A percentile compares a stretch with the other conserved stretches of the same genome.
Evolutionary conservation across 768 basidiomycete genomes (phyloP).

Genomic region (Pulveroboletus ravenelii): DNA sequence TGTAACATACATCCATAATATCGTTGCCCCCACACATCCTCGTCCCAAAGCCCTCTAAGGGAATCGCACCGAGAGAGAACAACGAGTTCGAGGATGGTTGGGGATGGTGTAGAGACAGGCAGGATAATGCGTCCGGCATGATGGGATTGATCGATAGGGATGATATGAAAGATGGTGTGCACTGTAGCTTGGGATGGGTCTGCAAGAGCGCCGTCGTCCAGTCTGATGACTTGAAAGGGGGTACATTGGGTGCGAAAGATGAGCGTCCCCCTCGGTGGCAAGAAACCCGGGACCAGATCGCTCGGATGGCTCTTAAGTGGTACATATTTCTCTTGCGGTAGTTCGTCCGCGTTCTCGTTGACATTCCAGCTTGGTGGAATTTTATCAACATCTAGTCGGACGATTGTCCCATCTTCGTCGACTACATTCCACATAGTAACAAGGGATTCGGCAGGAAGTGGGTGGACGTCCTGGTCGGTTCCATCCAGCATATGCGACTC

Average conservation of each 20-base stretch:
- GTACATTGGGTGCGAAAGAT: constrained; percentile 20
- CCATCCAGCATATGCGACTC: constrained; percentile 1
- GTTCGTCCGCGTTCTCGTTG: background rate
- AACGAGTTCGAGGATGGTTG: constrained; percentile 12
- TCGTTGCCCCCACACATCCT: constrained; percentile 4
- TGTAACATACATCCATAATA: constrained; percentile 13
- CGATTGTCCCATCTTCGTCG: constrained; percentile 3
- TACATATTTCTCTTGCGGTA: constrained; percentile 1
- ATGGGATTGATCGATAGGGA: background rate
- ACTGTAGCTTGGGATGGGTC: background rate
- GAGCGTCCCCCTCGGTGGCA: constrained; percentile 16
- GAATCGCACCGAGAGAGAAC: constrained; percentile 14
- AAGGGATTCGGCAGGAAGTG: constrained; percentile 15
- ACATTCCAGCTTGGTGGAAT: constrained; percentile 1
- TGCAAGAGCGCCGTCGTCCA: background rate
- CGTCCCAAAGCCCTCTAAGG: constrained; percentile 6
- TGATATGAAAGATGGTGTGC: constrained; percentile 11
- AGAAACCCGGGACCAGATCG: background rate
- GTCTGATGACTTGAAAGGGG: constrained; percentile 4
- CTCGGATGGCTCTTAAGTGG: background rate
- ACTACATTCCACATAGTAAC: constrained; percentile 17
- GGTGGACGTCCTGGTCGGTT: background rate
- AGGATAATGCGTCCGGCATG: constrained; percentile 16
- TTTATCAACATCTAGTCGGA: constrained; percentile 9
- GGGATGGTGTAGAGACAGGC: constrained; percentile 7